phyloP scores from a whole-genome alignment of 257 asterid species.

The Ilex asprella region DNA sequence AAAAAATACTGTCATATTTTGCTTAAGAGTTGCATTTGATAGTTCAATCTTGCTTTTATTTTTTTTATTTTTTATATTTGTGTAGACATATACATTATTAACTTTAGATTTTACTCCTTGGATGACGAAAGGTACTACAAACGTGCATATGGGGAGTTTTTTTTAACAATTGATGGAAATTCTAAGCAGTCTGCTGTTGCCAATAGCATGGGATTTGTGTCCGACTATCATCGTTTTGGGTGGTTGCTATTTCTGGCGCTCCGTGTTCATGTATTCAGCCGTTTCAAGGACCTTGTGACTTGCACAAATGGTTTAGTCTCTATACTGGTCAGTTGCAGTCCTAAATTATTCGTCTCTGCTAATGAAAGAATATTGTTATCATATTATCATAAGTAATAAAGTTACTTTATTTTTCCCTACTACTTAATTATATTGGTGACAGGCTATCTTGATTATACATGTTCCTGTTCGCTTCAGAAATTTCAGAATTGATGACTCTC shows the following conservation, averaged over 20 bases:
- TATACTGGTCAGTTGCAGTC: slow-evolving; percentile 57
- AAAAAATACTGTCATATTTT: no score
- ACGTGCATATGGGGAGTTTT: slow-evolving; percentile 66
- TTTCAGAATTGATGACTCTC: slow-evolving; percentile 48
- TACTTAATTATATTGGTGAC: slow-evolving; percentile 26
- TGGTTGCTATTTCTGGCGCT: slow-evolving; percentile 90
- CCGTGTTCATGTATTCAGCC: slow-evolving; percentile 64
- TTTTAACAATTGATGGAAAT: slow-evolving; percentile 39
- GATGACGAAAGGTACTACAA: slow-evolving; percentile 58
- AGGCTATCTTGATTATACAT: slow-evolving; percentile 83
- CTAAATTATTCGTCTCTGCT: slow-evolving; percentile 9
- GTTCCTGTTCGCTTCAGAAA: slow-evolving; percentile 68
- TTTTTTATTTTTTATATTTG: no score
- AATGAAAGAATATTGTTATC: no score
- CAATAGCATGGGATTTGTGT: slow-evolving; percentile 15
- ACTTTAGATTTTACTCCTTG: no score
- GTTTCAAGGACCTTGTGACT: slow-evolving; percentile 76
- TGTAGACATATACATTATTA: no score
- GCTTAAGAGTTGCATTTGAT: no score
- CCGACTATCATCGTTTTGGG: slow-evolving; percentile 83
- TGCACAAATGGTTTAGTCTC: slow-evolving; percentile 88
- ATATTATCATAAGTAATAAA: neutral
- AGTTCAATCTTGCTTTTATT: no score
- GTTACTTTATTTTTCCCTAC: slow-evolving; percentile 11
- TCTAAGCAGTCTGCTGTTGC: slow-evolving; percentile 38